Evolutionary conservation across 208 protist species (phyloP).

Genomic region (Trypanosoma boissoni): DNA sequence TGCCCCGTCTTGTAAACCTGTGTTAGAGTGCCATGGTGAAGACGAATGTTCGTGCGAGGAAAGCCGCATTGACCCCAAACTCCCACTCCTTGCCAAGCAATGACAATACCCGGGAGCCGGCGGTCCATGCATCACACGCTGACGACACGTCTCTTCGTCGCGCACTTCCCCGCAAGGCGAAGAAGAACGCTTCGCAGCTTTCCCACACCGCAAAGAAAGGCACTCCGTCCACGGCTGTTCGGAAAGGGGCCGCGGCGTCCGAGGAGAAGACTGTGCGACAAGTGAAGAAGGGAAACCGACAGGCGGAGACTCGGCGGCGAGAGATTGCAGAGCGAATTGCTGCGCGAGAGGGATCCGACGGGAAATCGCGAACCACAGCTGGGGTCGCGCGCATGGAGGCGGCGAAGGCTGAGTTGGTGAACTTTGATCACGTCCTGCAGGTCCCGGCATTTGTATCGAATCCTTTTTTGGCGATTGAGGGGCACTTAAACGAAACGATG

Average conservation of each 20-base stretch:
- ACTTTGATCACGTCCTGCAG: conserved; percentile 56
- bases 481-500: conserved; percentile 63
- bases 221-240: too few species aligned
- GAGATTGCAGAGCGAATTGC: background rate
- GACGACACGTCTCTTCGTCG: too few species aligned
- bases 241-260: too few species aligned
- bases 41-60: too few species aligned
- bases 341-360: background rate
- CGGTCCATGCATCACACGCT: too few species aligned
- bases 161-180: background rate
- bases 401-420: conserved; percentile 44
- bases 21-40: too few species aligned
- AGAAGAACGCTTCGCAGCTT: background rate
- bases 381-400: conserved; percentile 48
- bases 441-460: conserved; percentile 45
- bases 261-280: background rate
- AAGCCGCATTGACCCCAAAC: too few species aligned
- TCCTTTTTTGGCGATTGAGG: conserved; percentile 55
- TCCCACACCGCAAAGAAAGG: background rate
- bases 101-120: too few species aligned
- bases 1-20: too few species aligned
- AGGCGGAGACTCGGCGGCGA: background rate
- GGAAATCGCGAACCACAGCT: conserved; percentile 14
- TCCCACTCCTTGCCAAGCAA: too few species aligned
- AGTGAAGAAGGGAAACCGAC: background rate